A percentile compares a stretch with the other conserved stretches of the same genome.
These are phyloP conservation scores for Austropuccinia psidii DNA, from an alignment of 1,284 basidiomycete genomes.

Conservation along the genomic window DNA sequence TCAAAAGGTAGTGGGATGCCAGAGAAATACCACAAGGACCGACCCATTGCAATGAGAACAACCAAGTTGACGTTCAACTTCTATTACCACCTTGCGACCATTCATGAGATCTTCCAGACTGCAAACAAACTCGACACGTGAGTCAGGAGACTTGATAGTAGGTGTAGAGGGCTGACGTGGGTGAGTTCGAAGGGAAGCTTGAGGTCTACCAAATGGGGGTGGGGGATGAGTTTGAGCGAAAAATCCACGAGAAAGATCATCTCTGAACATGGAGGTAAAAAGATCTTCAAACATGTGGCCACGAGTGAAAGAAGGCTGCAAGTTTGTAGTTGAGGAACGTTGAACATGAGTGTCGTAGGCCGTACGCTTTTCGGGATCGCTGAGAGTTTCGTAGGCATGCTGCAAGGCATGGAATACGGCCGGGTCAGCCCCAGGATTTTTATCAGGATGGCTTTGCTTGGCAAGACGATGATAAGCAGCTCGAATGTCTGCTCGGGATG, in stretches of 20 bases:
- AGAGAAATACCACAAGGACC: constrained; percentile 19
- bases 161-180: neutral
- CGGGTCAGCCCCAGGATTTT: constrained; percentile 1
- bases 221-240: neutral
- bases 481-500: constrained; percentile 12
- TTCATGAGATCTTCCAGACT: constrained; percentile 87
- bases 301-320: neutral
- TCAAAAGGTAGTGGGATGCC: neutral
- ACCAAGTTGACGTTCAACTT: constrained; percentile 73
- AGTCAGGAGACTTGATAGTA: constrained; percentile 51
- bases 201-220: neutral
- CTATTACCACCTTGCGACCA: constrained; percentile 81
- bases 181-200: neutral
- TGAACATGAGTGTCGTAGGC: neutral
- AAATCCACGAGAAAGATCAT: constrained; percentile 12
- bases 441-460: constrained; percentile 29
- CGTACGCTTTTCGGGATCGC: constrained; percentile 5
- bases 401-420: constrained; percentile 5
- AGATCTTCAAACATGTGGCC: neutral
- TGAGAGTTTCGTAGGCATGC: constrained; percentile 31
- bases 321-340: neutral
- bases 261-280: constrained; percentile 14
- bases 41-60: constrained; percentile 75
- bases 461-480: constrained; percentile 21
- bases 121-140: constrained; percentile 71